phyloP scores from a whole-genome alignment of 2,329 filamentous ascomycete genomes.

The Pseudogymnoascus sp. region DNA sequence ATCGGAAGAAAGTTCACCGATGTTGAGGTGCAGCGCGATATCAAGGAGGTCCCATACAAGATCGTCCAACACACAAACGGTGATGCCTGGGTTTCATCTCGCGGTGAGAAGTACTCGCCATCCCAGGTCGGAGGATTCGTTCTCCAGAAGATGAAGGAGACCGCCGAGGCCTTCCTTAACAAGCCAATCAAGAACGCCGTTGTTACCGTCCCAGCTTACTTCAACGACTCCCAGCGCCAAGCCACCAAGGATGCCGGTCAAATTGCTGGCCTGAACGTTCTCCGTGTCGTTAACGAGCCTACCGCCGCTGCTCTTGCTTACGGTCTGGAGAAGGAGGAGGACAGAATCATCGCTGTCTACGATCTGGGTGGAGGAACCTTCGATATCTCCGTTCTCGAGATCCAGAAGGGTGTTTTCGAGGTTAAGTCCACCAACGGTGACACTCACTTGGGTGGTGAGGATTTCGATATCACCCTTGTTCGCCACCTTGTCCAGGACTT shows the following conservation, averaged over 20 bases:
- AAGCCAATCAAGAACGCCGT: constrained; percentile 93
- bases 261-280: constrained; percentile 90
- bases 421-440: constrained; percentile 99
- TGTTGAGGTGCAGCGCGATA: constrained; percentile 86
- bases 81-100: constrained; percentile 91
- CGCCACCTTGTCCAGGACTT: constrained; percentile 90
- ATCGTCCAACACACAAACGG: constrained; percentile 95
- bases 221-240: constrained; percentile 97
- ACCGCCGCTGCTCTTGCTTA: constrained; percentile 94
- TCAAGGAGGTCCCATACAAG: constrained; percentile 98
- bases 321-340: constrained; percentile 88
- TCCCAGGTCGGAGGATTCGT: constrained; percentile 98
- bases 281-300: constrained; percentile 96
- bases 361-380: constrained; percentile 98
- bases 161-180: constrained; percentile 84
- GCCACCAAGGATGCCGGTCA: constrained; percentile 97
- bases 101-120: constrained; percentile 91
- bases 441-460: constrained; percentile 95
- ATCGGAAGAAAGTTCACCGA: constrained; percentile 97
- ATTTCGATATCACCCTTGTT: constrained; percentile 92
- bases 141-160: constrained; percentile 99
- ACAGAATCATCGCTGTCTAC: constrained; percentile 88
- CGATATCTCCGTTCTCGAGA: constrained; percentile 96
- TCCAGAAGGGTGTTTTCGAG: constrained; percentile 96
- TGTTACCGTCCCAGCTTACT: constrained; percentile 94